Conservation (phyloP, 2,329 filamentous ascomycete species). For the Curvularia sp. region DNA sequence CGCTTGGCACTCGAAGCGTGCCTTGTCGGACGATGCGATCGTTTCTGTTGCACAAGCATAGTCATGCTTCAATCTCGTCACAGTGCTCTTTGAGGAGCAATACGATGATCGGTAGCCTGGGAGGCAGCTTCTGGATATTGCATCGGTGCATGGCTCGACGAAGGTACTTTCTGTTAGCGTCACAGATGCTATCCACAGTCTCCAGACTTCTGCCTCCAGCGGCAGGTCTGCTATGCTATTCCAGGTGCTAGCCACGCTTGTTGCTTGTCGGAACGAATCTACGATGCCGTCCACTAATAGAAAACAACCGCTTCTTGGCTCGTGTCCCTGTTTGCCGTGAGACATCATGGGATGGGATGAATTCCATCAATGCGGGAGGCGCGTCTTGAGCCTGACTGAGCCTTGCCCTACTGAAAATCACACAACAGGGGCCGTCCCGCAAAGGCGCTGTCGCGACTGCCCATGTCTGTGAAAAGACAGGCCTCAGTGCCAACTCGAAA, state of each 20-base stretch:
- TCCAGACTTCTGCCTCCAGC: neutral
- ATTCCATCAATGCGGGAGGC: neutral
- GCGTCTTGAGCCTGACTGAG: neutral
- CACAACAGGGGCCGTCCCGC: neutral
- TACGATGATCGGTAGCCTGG: neutral
- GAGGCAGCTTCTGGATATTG: neutral
- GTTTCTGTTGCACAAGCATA: neutral
- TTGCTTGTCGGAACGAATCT: neutral
- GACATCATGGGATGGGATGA: neutral
- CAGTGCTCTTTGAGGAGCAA: neutral
- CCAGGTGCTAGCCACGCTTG: neutral
- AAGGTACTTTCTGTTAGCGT: neutral
- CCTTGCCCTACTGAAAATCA: neutral
- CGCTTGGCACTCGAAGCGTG: neutral
- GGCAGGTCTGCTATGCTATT: neutral
- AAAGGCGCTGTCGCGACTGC: neutral
- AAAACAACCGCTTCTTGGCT: neutral
- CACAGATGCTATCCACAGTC: neutral
- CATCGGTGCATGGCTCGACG: neutral
- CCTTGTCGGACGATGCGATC: neutral
- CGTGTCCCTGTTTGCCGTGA: neutral
- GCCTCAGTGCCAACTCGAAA: neutral
- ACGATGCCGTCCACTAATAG: too few species aligned
- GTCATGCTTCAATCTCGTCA: neutral
- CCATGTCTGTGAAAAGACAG: neutral